Evolutionary conservation across 2,329 filamentous ascomycete species (phyloP).

Genomic region (Xylaria sp.): DNA sequence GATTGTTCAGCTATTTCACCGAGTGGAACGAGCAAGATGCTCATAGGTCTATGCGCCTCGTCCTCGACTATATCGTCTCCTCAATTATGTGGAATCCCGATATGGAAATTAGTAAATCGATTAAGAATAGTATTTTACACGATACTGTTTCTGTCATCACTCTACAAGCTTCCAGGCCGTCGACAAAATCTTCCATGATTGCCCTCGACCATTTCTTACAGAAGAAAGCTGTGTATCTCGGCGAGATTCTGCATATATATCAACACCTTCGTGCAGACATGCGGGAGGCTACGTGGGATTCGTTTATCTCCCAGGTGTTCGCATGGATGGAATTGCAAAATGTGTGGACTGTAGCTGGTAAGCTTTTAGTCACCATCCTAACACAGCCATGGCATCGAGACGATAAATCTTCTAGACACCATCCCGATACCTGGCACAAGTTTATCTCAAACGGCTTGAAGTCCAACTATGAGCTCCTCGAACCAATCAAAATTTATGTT

Average conservation of each 20-base stretch:
- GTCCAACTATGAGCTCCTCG: slow-evolving; percentile 63
- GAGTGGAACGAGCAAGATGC: slow-evolving; percentile 75
- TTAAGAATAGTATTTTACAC: slow-evolving; percentile 60
- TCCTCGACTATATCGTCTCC: slow-evolving; percentile 66
- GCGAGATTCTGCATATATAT: slow-evolving; percentile 59
- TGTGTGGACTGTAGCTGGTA: slow-evolving; percentile 69
- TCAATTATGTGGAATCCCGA: slow-evolving; percentile 63
- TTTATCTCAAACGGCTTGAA: slow-evolving; percentile 65
- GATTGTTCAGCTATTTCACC: slow-evolving; percentile 70
- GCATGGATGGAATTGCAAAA: slow-evolving; percentile 67
- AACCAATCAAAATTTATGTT: slow-evolving; percentile 72
- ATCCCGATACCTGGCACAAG: slow-evolving; percentile 61
- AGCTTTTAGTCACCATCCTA: slow-evolving; percentile 68
- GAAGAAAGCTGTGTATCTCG: slow-evolving; percentile 65
- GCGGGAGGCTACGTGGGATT: slow-evolving; percentile 58
- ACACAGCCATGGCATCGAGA: slow-evolving; percentile 54
- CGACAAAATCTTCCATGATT: slow-evolving; percentile 76
- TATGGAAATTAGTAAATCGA: slow-evolving; percentile 48
- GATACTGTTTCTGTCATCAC: slow-evolving; percentile 68
- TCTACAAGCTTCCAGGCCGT: slow-evolving; percentile 68
- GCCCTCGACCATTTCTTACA: slow-evolving; percentile 72
- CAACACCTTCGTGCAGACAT: slow-evolving; percentile 45
- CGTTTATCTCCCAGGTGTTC: slow-evolving; percentile 60
- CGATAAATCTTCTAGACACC: slow-evolving; percentile 48
- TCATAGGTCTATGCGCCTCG: slow-evolving; percentile 70